phyloP scores from a whole-genome alignment of 208 protist genomes.

The Phytomonas francai region DNA sequence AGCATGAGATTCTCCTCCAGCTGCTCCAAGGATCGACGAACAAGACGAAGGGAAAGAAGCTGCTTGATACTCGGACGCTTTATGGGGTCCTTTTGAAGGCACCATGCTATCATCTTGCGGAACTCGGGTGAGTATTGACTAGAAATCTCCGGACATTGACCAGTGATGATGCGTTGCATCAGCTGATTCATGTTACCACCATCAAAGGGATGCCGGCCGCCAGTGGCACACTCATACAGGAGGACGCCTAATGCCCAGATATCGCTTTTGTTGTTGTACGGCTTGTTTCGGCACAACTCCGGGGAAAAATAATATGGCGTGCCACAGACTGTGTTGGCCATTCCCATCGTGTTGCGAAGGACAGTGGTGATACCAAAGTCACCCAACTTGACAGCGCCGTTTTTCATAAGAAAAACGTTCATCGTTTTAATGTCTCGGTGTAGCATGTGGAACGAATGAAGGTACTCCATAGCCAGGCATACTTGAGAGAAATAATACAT shows the following conservation, averaged over 20 bases:
- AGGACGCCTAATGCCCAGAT: conserved; percentile 91
- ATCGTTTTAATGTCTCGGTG: conserved; percentile 92
- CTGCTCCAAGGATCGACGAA: conserved; percentile 66
- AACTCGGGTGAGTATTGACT: conserved; percentile 79
- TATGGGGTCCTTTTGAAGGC: conserved; percentile 74
- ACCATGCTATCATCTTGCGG: conserved; percentile 83
- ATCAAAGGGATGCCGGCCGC: conserved; percentile 88
- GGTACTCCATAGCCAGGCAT: conserved; percentile 89
- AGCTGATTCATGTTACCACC: conserved; percentile 91
- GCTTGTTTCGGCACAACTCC: conserved; percentile 91
- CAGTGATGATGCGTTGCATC: conserved; percentile 89
- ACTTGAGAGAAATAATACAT: conserved; percentile 91
- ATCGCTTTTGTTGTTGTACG: conserved; percentile 96
- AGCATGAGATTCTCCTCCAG: conserved; percentile 87
- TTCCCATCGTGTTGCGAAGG: conserved; percentile 86
- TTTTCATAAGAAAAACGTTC: conserved; percentile 92
- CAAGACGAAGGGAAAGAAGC: conserved; percentile 50
- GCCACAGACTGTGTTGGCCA: conserved; percentile 90
- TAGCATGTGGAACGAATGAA: conserved; percentile 89
- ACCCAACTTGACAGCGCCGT: conserved; percentile 85
- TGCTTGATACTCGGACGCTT: conserved; percentile 79
- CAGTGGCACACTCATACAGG: conserved; percentile 83
- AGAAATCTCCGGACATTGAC: conserved; percentile 70
- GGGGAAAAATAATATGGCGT: conserved; percentile 95
- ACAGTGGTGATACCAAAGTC: conserved; percentile 92